phyloP scores from a whole-genome alignment of 345 rosid genomes.

The Raphanus sativus region DNA sequence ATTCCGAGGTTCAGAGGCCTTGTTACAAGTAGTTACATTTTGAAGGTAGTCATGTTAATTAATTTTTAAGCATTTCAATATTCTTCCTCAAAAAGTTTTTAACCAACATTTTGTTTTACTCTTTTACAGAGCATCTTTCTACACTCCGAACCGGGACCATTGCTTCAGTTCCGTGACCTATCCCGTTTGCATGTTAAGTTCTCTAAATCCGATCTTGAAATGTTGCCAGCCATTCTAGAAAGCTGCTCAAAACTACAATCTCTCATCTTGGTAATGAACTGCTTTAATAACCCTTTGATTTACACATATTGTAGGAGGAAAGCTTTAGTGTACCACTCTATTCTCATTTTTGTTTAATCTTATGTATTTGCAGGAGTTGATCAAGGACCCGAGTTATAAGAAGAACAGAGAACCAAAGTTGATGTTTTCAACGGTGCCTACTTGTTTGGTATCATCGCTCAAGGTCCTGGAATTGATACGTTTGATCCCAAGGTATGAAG shows the following conservation, averaged over 20 bases:
- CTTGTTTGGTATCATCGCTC: conserved; percentile 13
- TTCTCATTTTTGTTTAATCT: neutral
- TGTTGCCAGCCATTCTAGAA: conserved; percentile 1
- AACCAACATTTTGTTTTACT: neutral
- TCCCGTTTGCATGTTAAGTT: neutral
- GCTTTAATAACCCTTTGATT: neutral
- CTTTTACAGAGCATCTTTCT: neutral
- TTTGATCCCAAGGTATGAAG: neutral
- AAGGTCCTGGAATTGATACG: conserved; percentile 7
- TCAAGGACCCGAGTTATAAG: neutral
- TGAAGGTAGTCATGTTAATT: conserved; percentile 12
- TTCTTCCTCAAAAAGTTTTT: neutral
- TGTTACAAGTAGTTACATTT: neutral
- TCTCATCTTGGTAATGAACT: conserved; percentile 5
- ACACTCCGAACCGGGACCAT: neutral
- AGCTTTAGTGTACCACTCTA: neutral
- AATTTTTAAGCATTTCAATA: neutral
- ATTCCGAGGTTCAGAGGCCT: neutral
- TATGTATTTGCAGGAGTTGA: neutral
- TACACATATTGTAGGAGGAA: neutral
- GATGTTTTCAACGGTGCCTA: neutral
- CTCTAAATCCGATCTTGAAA: neutral
- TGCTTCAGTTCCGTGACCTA: neutral
- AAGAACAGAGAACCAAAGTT: neutral
- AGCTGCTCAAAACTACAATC: conserved; percentile 18